Evolutionary conservation across 805 yeast genomes (phyloP).

Genomic region (Metschnikowia proteae): DNA sequence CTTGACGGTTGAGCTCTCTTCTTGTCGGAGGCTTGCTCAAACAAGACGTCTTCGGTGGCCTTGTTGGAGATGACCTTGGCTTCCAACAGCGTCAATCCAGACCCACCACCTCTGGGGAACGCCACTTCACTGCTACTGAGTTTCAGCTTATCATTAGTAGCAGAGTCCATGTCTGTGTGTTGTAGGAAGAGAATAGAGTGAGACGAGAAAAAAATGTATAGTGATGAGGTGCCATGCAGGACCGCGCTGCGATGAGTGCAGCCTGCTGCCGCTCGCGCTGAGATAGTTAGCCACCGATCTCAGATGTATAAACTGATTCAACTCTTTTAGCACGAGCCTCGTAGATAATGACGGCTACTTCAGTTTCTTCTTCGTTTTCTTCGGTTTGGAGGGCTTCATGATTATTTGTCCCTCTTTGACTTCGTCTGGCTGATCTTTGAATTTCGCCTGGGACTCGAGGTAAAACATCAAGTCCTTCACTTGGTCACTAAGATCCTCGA

Average conservation of each 20-base stretch:
- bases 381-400: slow-evolving; percentile 26
- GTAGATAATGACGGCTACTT: background rate
- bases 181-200: background rate
- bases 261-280: background rate
- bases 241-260: slow-evolving; percentile 4
- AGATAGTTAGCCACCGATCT: background rate
- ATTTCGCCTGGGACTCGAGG: slow-evolving; percentile 67
- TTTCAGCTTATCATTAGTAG: slow-evolving; percentile 23
- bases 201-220: slow-evolving; percentile 2
- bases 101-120: slow-evolving; percentile 95
- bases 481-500: slow-evolving; percentile 55
- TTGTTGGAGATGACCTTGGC: slow-evolving; percentile 89
- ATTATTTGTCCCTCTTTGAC: slow-evolving; percentile 68
- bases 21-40: slow-evolving; percentile 47
- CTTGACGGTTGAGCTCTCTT: slow-evolving; percentile 28
- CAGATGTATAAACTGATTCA: too few species aligned
- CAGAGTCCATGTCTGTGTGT: slow-evolving; percentile 15
- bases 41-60: slow-evolving; percentile 83
- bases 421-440: slow-evolving; percentile 67
- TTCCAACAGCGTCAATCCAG: slow-evolving; percentile 83
- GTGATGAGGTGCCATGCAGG: slow-evolving; percentile 7
- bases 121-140: slow-evolving; percentile 48
- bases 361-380: slow-evolving; percentile 11
- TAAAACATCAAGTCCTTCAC: slow-evolving; percentile 77
- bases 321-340: too few species aligned